Percentiles rank a stretch among this genome's conserved stretches.
These are phyloP conservation scores for Verticillium longisporum DNA, from an alignment of 2,329 filamentous ascomycete species.

Conservation along the genomic window DNA sequence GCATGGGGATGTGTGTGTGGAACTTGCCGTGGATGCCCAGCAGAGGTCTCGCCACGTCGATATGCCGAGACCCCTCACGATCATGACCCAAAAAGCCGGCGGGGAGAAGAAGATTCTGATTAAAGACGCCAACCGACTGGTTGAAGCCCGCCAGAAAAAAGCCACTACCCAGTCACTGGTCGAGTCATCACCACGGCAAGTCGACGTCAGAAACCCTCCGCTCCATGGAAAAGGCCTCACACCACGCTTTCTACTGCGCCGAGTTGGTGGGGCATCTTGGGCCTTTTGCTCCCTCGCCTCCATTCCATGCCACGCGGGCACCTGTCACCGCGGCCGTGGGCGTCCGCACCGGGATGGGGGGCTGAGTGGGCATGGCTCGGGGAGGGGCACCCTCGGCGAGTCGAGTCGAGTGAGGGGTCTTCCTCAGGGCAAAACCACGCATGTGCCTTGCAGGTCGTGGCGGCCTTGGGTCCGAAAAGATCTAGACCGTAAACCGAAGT, in stretches of 20 bases:
- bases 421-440: not conserved
- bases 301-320: not conserved
- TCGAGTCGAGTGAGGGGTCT: not conserved
- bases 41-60: not conserved
- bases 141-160: not conserved
- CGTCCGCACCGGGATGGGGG: not conserved
- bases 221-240: not conserved
- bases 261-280: not conserved
- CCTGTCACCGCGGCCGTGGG: not conserved
- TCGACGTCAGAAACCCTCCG: not conserved
- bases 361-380: not conserved
- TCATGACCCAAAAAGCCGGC: not conserved
- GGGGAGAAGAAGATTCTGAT: not conserved
- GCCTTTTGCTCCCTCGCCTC: not conserved
- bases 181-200: not conserved
- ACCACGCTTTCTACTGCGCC: not conserved
- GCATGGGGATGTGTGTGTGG: not conserved
- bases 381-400: not conserved
- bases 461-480: not conserved
- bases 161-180: not conserved
- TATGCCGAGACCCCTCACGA: not conserved
- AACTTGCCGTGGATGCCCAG: not conserved
- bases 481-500: not conserved
- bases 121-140: not conserved
- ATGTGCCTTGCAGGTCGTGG: not conserved